A percentile compares a stretch with the other conserved stretches of the same genome.
Conservation (phyloP, 768 basidiomycete genomes). For the Amanita jacksonii region DNA sequence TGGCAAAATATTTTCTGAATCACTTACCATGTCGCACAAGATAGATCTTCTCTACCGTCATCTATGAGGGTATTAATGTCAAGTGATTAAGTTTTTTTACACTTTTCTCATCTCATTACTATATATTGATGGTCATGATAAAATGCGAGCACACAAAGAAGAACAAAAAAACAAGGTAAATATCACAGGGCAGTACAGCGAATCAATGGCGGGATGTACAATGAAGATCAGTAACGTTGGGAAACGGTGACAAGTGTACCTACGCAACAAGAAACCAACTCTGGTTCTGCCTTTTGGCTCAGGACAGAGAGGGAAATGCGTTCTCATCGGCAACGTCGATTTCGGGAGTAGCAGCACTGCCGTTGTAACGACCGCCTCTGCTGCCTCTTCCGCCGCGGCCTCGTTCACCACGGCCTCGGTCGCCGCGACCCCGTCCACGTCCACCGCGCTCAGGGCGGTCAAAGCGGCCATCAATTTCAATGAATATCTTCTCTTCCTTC, state of each 20-base stretch:
- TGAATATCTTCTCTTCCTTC: conserved; percentile 85
- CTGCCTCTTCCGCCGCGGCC: conserved; percentile 31
- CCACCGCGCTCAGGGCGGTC: conserved; percentile 70
- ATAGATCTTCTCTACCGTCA: conserved; percentile 48
- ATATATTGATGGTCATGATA: no score
- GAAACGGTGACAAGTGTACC: not conserved
- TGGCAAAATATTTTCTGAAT: not conserved
- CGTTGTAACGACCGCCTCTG: conserved; percentile 35
- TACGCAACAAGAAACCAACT: not conserved
- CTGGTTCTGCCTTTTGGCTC: conserved; percentile 12
- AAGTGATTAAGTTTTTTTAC: no score
- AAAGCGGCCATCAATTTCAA: conserved; percentile 89
- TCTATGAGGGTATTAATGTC: not conserved
- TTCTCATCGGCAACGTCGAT: conserved; percentile 75
- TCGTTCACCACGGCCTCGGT: conserved; percentile 15
- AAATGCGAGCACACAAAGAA: no score
- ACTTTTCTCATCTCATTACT: no score
- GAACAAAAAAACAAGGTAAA: no score
- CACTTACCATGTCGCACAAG: conserved; percentile 56
- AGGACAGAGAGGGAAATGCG: conserved; percentile 86
- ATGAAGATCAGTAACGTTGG: no score
- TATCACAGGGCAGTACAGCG: no score
- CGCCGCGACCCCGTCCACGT: conserved; percentile 29
- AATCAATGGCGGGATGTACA: no score
- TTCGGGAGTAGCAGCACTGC: conserved; percentile 22